Base-by-base conservation (phyloP, 176 grass and related monocot species). In the Bromus sterilis region DNA sequence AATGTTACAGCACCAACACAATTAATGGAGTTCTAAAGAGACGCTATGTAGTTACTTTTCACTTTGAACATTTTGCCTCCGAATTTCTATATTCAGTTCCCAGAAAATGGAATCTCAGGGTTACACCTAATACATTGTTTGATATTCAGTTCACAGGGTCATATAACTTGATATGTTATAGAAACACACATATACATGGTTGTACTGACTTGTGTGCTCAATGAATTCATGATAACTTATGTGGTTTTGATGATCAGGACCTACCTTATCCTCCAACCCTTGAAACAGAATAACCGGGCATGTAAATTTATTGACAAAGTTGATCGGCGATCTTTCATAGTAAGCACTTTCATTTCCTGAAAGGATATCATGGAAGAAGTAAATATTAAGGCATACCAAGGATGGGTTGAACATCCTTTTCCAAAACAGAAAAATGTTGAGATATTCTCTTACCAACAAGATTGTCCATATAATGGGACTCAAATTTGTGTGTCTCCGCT, bases 201-300 rank as follows among this genome's bases (percentile, higher is more conserved):
- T 80, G 12, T 56, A 87, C 30, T 21, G 15, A 66, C 4, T 57
- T 40, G 21, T 34, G 44, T 55, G 15, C 31, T 36, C 21, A 33
- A 33, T n/a, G 23, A n/a, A 73, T 46, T 79, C 31, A 32, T 49
- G 62, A 77, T 58, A 73, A 41, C 7, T 46, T 70, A 28, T 56
- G 26, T 7, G 65, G 31, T 72, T 73, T 72, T 73, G 6, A 64
- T 51, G 8, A 3, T 73, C 53, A 56, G 18, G n/a, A 66, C 66
- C 76, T 95, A 98, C 92, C 92, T 98, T 94, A 76, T 98, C 92
- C 40, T 95, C 92, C 40, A 97, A 78, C 33, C 94, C 94, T 87
- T 97, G 94, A 78, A 97, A 97, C 41, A 97, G 85, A 85, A 97
- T 97, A 21, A 97, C 87, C 2, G 94, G 94, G 42, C 94, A 94